Evolutionary conservation across 257 asterid genomes (phyloP), one percentile per base, ranked within the genome.

Genomic region (Primulina huaijiensis): DNA sequence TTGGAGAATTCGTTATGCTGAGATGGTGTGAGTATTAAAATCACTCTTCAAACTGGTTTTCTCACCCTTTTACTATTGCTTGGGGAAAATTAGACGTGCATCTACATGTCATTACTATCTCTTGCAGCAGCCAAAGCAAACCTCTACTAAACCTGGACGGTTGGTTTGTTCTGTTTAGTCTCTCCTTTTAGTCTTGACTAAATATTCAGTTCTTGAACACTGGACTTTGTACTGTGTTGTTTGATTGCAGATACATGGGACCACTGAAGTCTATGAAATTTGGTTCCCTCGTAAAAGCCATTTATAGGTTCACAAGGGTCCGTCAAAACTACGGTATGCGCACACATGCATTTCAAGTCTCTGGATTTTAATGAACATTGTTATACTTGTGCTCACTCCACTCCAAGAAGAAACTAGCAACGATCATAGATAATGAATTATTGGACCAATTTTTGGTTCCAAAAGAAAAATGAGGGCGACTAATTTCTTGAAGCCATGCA

Each of bases 1-100:
- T 29, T 93, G 98, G 98, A 88, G 96, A 81, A 75, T 89, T 64
- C 95, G 94, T 55, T 93, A 93, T 81, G 86, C 97, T n/a, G 98
- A 93, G 86, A 88, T 93, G 61, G 92, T 86, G 98, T 90, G 69
- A 88, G 98, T 88, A 55, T 33, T 69, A 60, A 60, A 66, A 33
- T 61, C 62, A 14, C 25, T 23, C 60, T 65, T 35, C 16, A 34
- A 21, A 58, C 12, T 16, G 29, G 40, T 56, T 30, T 69, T 17
- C 61, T 27, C 71, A 29, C 59, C 37, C 20, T 67, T 60, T 66
- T 46, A 4, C 55, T 40, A 16, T 63, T 52, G 38, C 40, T 62
- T 56, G 53, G 33, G 58, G 38, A 71, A 30, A 64, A 40, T 29
- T 21, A 71, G 7, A 46, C 38, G 57, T 16, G 43, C 30, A 33